Conservation (phyloP, 306 rosid genomes). For the Vigna unguiculata region DNA sequence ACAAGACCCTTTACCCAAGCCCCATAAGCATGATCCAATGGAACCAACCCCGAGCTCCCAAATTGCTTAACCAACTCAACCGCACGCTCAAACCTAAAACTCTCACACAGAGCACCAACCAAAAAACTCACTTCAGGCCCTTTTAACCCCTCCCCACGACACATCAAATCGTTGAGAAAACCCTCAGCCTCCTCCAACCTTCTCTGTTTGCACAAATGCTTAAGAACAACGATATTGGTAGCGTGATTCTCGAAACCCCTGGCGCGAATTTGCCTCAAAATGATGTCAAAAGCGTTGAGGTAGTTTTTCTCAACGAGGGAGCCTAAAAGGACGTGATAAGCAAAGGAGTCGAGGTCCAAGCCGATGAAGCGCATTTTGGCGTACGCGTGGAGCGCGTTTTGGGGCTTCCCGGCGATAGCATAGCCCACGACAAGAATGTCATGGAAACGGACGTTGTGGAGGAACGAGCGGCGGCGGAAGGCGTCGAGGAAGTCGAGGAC, state of each 20-base stretch:
- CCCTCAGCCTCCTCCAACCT: conserved; percentile 66
- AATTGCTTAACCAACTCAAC: conserved; percentile 60
- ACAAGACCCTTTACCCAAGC: conserved; percentile 70
- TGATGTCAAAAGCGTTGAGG: conserved; percentile 54
- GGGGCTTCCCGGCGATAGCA: conserved; percentile 75
- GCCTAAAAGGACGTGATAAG: conserved; percentile 67
- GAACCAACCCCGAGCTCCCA: conserved; percentile 41
- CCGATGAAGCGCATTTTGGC: conserved; percentile 81
- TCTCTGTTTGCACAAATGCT: conserved; percentile 62
- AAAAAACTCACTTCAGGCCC: conserved; percentile 56
- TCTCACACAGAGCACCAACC: conserved; percentile 63
- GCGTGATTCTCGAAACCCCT: conserved; percentile 58
- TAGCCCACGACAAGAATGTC: conserved; percentile 79
- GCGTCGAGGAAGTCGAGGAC: conserved; percentile 60
- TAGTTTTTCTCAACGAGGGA: conserved; percentile 62
- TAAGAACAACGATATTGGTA: conserved; percentile 55
- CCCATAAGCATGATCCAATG: conserved; percentile 58
- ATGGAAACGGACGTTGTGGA: conserved; percentile 50
- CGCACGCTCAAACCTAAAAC: conserved; percentile 56
- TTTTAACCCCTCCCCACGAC: conserved; percentile 43
- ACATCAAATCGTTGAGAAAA: conserved; percentile 47
- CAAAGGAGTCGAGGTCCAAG: conserved; percentile 61
- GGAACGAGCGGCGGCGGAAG: conserved; percentile 23
- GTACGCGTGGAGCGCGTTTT: conserved; percentile 65
- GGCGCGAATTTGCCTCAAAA: conserved; percentile 58